Evolutionary conservation across 2,329 filamentous ascomycete genomes (phyloP).

Genomic region (Sclerotiophoma versabilis): DNA sequence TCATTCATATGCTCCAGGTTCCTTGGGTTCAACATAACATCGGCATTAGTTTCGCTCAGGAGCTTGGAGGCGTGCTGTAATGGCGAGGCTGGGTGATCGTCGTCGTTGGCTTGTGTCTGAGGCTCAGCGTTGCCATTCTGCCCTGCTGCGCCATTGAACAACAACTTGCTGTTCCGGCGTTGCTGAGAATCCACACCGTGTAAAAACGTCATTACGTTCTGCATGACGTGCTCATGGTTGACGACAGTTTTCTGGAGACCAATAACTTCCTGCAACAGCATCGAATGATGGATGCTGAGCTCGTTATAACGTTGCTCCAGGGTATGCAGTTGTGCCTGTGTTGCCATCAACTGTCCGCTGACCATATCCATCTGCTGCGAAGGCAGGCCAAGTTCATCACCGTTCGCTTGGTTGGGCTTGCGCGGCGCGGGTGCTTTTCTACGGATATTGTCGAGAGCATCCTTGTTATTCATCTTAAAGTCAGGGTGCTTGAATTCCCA

Average conservation of each 20-base stretch:
- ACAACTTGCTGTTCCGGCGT: constrained; percentile 64
- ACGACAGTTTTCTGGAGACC: constrained; percentile 74
- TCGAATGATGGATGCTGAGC: constrained; percentile 70
- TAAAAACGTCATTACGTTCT: constrained; percentile 73
- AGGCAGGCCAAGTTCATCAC: constrained; percentile 76
- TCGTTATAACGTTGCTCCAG: constrained; percentile 86
- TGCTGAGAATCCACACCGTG: constrained; percentile 70
- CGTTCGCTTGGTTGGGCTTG: constrained; percentile 63
- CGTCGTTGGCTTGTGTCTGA: constrained; percentile 57
- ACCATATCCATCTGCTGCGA: constrained; percentile 89
- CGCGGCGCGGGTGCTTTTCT: constrained; percentile 92
- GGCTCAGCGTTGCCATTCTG: constrained; percentile 53
- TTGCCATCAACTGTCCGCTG: constrained; percentile 85
- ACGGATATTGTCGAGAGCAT: constrained; percentile 94
- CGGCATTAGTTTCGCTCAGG: constrained; percentile 69
- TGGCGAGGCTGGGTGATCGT: constrained; percentile 71
- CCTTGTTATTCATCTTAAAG: constrained; percentile 94
- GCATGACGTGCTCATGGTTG: constrained; percentile 75
- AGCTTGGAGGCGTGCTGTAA: constrained; percentile 73
- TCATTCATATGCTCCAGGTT: constrained; percentile 71
- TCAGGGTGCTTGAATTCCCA: constrained; percentile 99
- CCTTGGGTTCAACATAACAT: constrained; percentile 68
- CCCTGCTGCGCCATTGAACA: constrained; percentile 47
- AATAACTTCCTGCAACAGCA: constrained; percentile 69
- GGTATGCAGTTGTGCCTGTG: constrained; percentile 89